A percentile compares a stretch with the other conserved stretches of the same genome.
Conservation (phyloP, 2,329 filamentous ascomycete genomes). For the Ophiosphaerella narmari region DNA sequence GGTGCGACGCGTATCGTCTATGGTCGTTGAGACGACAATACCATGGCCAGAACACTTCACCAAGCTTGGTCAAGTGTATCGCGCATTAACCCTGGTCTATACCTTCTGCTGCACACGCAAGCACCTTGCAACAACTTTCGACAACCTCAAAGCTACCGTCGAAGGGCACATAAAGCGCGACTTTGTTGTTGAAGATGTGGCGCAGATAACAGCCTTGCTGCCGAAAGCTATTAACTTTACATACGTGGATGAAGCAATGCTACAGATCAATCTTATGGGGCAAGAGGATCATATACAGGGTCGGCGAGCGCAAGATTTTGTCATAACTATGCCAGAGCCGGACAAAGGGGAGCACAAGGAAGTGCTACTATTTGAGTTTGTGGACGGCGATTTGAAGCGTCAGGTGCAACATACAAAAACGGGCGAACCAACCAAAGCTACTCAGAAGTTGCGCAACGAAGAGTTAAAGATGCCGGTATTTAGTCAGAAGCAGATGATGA, state of each 20-base stretch:
- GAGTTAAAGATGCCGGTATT: constrained; percentile 89
- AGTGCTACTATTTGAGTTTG: constrained; percentile 87
- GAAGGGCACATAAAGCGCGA: constrained; percentile 77
- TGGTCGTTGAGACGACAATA: constrained; percentile 56
- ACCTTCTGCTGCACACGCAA: constrained; percentile 95
- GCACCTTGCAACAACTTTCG: constrained; percentile 88
- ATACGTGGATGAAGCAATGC: constrained; percentile 82
- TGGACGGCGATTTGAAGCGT: constrained; percentile 87
- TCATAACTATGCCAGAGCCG: constrained; percentile 41
- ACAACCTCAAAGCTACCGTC: constrained; percentile 82
- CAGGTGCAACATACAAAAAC: constrained; percentile 75
- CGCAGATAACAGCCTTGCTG: constrained; percentile 76
- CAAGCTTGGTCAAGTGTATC: constrained; percentile 74
- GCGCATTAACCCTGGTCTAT: constrained; percentile 87
- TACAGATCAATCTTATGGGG: constrained; percentile 79
- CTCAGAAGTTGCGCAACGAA: constrained; percentile 72
- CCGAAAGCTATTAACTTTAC: constrained; percentile 80
- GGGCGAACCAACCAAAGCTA: constrained; percentile 71
- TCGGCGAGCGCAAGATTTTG: constrained; percentile 55
- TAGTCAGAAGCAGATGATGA: constrained; percentile 89
- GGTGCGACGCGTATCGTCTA: constrained; percentile 53
- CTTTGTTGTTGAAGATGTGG: constrained; percentile 77
- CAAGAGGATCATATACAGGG: constrained; percentile 69
- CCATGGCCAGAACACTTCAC: constrained; percentile 79
- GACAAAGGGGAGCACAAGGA: constrained; percentile 59